These are phyloP conservation scores for Euryodendron excelsum DNA, from an alignment of 148 eudicot species.

Conservation along the genomic window DNA sequence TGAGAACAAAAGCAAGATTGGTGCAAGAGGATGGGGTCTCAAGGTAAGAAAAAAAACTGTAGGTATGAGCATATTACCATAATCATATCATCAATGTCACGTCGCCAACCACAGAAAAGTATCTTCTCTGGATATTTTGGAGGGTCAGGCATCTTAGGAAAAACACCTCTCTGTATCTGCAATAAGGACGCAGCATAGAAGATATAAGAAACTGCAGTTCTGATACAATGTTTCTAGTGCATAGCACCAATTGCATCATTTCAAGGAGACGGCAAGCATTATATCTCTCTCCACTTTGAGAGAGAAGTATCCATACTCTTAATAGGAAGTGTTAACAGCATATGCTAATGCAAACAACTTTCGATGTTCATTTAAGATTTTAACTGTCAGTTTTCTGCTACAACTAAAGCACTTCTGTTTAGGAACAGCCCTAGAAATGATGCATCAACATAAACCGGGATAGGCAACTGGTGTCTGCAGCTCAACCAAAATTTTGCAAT, in stretches of 20 bases:
- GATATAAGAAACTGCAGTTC: background rate
- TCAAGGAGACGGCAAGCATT: background rate
- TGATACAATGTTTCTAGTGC: background rate
- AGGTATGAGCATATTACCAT: conserved; percentile 40
- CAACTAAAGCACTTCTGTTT: background rate
- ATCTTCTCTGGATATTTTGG: conserved; percentile 90
- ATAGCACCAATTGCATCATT: background rate
- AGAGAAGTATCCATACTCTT: background rate
- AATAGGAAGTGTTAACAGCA: conserved; percentile 1
- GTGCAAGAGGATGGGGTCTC: background rate
- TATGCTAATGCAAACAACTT: background rate
- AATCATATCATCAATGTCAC: conserved; percentile 90
- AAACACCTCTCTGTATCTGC: conserved; percentile 55
- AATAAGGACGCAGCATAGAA: conserved; percentile 6
- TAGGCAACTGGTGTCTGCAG: background rate
- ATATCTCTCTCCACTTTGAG: background rate
- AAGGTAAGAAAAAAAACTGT: background rate
- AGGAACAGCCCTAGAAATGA: background rate
- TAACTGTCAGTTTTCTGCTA: background rate
- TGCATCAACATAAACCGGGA: background rate
- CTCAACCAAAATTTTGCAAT: background rate
- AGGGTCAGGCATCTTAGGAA: conserved; percentile 50
- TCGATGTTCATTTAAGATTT: background rate
- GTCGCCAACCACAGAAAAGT: conserved; percentile 90
- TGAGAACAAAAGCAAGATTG: background rate